phyloP scores from a whole-genome alignment of 371 early-diverging fungal species.

The Rhizopus delemar region DNA sequence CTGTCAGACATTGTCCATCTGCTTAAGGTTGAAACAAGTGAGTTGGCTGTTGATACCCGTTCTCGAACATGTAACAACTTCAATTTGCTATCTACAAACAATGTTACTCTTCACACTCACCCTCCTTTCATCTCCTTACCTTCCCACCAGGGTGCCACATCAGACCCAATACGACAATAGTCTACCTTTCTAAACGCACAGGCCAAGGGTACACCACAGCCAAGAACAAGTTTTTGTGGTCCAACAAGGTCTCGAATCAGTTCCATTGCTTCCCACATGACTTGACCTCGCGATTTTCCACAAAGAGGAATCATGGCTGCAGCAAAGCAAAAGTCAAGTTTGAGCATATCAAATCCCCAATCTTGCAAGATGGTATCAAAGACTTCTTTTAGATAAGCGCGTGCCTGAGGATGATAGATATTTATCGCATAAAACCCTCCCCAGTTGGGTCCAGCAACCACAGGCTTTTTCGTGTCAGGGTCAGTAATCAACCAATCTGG shows the following conservation, averaged over 20 bases:
- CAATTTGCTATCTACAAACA: conserved; percentile 42
- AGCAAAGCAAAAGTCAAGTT: conserved; percentile 64
- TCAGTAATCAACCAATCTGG: conserved; percentile 59
- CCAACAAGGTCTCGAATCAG: conserved; percentile 56
- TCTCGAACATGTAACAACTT: conserved; percentile 60
- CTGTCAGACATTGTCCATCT: conserved; percentile 60
- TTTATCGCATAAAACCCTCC: conserved; percentile 59
- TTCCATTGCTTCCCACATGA: conserved; percentile 65
- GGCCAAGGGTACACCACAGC: conserved; percentile 63
- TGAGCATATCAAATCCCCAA: conserved; percentile 64
- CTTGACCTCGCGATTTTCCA: conserved; percentile 59
- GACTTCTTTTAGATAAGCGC: conserved; percentile 51
- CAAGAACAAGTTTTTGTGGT: conserved; percentile 53
- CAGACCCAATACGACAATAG: conserved; percentile 64
- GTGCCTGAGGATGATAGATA: conserved; percentile 52
- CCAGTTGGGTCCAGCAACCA: conserved; percentile 52
- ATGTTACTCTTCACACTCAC: no score
- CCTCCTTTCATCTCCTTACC: conserved; percentile 22
- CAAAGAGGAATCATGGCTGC: conserved; percentile 58
- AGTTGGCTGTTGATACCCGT: conserved; percentile 61
- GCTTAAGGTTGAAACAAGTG: conserved; percentile 54
- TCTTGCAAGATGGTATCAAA: conserved; percentile 53
- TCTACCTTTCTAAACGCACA: conserved; percentile 55
- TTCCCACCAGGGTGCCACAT: conserved; percentile 64
- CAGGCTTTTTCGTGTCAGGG: conserved; percentile 33